Evolutionary conservation across 2,329 filamentous ascomycete species (phyloP), one percentile per base, ranked within the genome.

Genomic region (Verticillium longisporum): DNA sequence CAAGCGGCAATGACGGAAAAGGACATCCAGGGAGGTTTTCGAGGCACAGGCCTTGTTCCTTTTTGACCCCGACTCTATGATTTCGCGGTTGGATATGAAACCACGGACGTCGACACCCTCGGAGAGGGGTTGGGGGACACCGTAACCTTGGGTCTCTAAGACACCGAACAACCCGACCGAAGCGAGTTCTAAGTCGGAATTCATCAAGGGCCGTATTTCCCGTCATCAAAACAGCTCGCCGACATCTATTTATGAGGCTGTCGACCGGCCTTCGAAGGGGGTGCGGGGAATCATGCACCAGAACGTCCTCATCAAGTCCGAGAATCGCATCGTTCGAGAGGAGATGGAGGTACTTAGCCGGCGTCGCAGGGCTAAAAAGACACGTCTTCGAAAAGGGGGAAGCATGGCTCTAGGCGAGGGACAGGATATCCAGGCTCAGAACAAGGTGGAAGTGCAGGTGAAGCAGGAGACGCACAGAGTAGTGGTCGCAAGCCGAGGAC

Each of bases 141-240:
- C 34, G 6, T 7, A 36, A 36, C 34, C 34, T 36, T 36, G 11
- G 34, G 34, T 55, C 13, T 31, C 26, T 34, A 14, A n/a, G 10
- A 55, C 53, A 13, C 53, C 26, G 4, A 55, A n/a, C 13, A 55
- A 31, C 53, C 26, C 53, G 14, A 32, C 26, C 13, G 26, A 55
- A n/a, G 53, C 53, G 13, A 15, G 1, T 10, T 55, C 53, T 10
- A 6, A 55, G 26, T 55, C 87, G 87, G 68, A 85, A 68, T 1
- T 59, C 21, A 61, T 61, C 11, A 63, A 61, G 34, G 53, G 55
- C 37, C 59, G 59, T 55, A 57, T 63, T 31, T 13, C 13, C 21
- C 32, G 45, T 36, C 56, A 61, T 31, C 36, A 59, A 50, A 54
- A 54, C 13, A 61, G 61, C 56, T 63, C 56, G 11, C 59, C 56